Conservation (phyloP, 257 asterid species). For the Schizonepeta tenuifolia region DNA sequence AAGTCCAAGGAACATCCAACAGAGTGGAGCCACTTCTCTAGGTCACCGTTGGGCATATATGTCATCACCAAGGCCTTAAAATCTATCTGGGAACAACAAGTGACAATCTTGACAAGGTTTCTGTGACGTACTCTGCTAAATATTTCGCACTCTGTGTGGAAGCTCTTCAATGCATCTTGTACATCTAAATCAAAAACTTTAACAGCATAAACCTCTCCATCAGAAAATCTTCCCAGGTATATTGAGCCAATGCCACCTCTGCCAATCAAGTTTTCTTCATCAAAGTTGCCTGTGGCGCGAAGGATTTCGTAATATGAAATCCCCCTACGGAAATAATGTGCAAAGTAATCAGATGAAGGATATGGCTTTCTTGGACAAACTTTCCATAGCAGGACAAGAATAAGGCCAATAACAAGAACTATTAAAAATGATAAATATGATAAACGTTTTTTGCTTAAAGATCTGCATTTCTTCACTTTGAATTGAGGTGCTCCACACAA, state of each 20-base stretch:
- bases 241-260: neutral
- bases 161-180: conserved; percentile 7
- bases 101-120: neutral
- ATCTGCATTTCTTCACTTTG: too few relatives aligned
- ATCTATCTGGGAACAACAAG: neutral
- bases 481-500: too few relatives aligned
- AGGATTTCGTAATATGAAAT: neutral
- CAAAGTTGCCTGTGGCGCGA: neutral
- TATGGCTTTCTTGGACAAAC: neutral
- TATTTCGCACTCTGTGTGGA: neutral
- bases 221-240: neutral
- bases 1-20: neutral
- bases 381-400: too few relatives aligned
- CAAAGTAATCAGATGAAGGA: neutral
- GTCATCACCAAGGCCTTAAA: conserved; percentile 15
- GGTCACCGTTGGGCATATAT: conserved; percentile 9
- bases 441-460: too few relatives aligned
- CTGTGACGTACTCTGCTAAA: neutral
- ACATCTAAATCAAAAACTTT: conserved; percentile 10
- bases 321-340: neutral
- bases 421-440: too few relatives aligned
- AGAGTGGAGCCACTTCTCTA: conserved; percentile 8
- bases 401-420: too few relatives aligned
- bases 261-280: neutral
- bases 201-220: neutral